Base-by-base conservation (phyloP, 805 yeast species). In the Saccharomycopsis oosterbeekiorum region DNA sequence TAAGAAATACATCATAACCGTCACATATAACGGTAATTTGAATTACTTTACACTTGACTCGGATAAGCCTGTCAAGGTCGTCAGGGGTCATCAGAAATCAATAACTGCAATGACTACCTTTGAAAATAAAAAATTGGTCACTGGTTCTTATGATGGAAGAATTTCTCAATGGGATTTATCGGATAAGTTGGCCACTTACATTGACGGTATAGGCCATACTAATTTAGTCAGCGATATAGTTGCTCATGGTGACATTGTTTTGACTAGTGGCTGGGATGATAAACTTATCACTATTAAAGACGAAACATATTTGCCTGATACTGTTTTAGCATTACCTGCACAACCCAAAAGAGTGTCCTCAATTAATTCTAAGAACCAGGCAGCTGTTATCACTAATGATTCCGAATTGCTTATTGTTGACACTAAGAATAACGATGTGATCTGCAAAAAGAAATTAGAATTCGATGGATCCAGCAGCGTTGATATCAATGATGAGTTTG, bases 261-360 rank as follows among this genome's bases (percentile, higher is more conserved):
- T 83, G 19, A 73, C 77, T 59, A 78, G 90, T n/a, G 96, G 92
- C 2, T 94, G 98, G 98, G 99, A 93, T 73, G 96, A 89, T 69
- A 82, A 82, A 14, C 68, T 91, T 55, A 82, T 80, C 68, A 51
- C 36, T 11, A 47, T 61, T 26, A 50, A 47, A 12, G 37, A 47
- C 11, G 36, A 29, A n/a, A 67, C 72, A 14, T 64, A 77, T 34
- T 70, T 67, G 2, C 69, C 67, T 34, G 71, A 71, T 12, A 59
- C 64, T 1, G 65, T 62, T 29, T 61, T 66, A 57, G 63, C 68
- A 24, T 75, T 76, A 29, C 74, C 72, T 36, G 73, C 74, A 17
- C 90, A 82, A 71, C 89, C 86, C 56, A 78, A 72, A 63, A 73
- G 77, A 11, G 71, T 82, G 6, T 71, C 81, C 0, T 68, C 75